Evolutionary conservation across 352 stramenopile genomes (phyloP).

Genomic region (Thraustotheca clavata): DNA sequence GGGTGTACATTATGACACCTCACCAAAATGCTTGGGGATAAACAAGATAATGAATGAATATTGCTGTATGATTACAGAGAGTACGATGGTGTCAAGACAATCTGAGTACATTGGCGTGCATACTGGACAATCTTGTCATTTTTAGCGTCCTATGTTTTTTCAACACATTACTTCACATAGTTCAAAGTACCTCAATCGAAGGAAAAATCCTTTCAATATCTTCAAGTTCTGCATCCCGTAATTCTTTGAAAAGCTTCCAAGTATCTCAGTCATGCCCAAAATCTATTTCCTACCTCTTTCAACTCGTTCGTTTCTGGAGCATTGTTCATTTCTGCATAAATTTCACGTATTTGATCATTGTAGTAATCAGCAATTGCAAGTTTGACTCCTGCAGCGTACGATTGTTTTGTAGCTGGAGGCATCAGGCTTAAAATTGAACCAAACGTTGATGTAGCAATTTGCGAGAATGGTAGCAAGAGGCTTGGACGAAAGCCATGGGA

Average conservation of each 20-base stretch:
- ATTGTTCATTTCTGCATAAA: conserved; percentile 39
- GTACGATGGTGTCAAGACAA: conserved; percentile 44
- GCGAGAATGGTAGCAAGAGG: conserved; percentile 34
- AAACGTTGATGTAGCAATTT: conserved; percentile 7
- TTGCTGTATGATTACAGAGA: conserved; percentile 27
- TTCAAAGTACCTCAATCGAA: conserved; percentile 11
- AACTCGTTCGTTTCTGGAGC: conserved; percentile 45
- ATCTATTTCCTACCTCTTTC: conserved; percentile 40
- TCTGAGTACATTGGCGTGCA: conserved; percentile 42
- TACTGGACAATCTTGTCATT: conserved; percentile 38
- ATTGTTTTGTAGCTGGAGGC: conserved; percentile 31
- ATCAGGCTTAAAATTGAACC: conserved; percentile 1
- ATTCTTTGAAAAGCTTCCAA: conserved; percentile 53
- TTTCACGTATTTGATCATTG: conserved; percentile 83
- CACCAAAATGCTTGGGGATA: conserved; percentile 40
- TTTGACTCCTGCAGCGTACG: conserved; percentile 68
- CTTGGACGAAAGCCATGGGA: conserved; percentile 55
- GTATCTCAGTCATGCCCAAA: neutral
- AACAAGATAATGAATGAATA: neutral
- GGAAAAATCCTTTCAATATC: conserved; percentile 32
- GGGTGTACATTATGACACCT: conserved; percentile 72
- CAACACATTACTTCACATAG: too few relatives aligned
- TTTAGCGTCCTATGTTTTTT: conserved; percentile 33
- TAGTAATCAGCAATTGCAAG: conserved; percentile 77
- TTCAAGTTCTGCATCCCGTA: conserved; percentile 63